Percentiles rank a stretch among this genome's conserved stretches.
phyloP scores from a whole-genome alignment of 805 yeast genomes.

The Candida tibetensis region DNA sequence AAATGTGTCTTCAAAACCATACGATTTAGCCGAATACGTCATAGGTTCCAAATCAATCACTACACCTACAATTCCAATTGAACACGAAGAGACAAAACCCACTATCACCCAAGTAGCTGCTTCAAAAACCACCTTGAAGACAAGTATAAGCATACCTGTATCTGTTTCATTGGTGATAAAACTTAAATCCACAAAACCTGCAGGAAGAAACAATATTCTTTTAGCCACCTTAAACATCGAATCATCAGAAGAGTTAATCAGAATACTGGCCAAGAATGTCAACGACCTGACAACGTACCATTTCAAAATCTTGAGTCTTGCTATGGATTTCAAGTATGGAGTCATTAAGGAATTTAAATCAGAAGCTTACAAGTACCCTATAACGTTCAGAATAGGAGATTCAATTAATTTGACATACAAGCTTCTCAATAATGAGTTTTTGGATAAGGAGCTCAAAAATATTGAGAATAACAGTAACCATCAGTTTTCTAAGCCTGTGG shows the following conservation, averaged over 20 bases:
- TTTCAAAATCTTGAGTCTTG: conserved; percentile 22
- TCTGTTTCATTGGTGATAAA: conserved; percentile 42
- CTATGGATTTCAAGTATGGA: conserved; percentile 29
- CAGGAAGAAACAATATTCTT: conserved; percentile 43
- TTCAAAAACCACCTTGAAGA: conserved; percentile 7
- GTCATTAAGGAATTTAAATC: conserved; percentile 20
- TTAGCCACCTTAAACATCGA: conserved; percentile 50
- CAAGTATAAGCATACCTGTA: conserved; percentile 23
- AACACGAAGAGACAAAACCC: not conserved
- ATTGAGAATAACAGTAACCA: conserved; percentile 12
- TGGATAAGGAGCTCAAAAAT: conserved; percentile 19
- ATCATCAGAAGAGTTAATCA: conserved; percentile 39
- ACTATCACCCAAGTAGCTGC: not conserved
- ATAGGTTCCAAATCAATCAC: conserved; percentile 1
- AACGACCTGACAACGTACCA: conserved; percentile 10
- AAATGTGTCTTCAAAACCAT: not conserved
- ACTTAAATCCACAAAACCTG: conserved; percentile 47
- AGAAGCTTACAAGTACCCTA: conserved; percentile 22
- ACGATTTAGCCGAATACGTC: conserved; percentile 6
- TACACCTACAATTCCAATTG: not conserved
- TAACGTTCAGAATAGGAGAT: conserved; percentile 26
- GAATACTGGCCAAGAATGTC: conserved; percentile 5
- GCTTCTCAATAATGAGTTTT: conserved; percentile 28
- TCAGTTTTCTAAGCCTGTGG: conserved; percentile 24
- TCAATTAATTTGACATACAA: conserved; percentile 36